Evolutionary conservation across 2,329 filamentous ascomycete genomes (phyloP), one percentile per base, ranked within the genome.

Genomic region (Aspergillus sp.): DNA sequence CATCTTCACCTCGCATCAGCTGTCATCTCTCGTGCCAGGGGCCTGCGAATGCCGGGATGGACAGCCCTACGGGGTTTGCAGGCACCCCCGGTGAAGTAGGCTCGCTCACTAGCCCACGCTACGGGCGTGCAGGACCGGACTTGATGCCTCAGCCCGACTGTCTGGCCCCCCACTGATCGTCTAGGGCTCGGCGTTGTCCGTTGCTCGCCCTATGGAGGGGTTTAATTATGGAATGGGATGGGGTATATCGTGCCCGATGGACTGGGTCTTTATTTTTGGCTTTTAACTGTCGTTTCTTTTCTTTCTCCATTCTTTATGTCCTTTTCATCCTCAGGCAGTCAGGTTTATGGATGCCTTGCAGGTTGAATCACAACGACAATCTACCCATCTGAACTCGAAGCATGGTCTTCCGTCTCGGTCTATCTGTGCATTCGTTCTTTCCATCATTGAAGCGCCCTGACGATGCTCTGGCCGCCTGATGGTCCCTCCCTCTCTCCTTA

Each of bases 151-250:
- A 55, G 50, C 47, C 36, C 50, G 46, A 47, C 22, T 17, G 35
- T 17, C 35, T 7, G 16, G 47, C 53, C 50, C 53, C 50, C 53
- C 53, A 55, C 53, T 52, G 52, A 57, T 55, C 50, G 50, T 50
- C 52, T 55, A 55, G 50, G 30, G 43, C 42, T 57, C 52, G 55
- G 55, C 41, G 48, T 54, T 52, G 52, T 55, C 52, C 54, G 40
- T 22, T 35, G 38, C 44, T 40, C 35, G 49, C 49, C 54, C 52
- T 53, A 53, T 40, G 49, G 26, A 32, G 41, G 33, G 49, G 48
- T 19, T 36, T 22, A 42, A 42, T 42, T 14, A 42, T 22, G 19
- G 19, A 20, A 13, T 14, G 51, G 54, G 22, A 45, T 51, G 47
- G 51, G 48, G 49, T 40, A 46, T 41, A 45, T 41, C 51, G 49